These are phyloP conservation scores for Wickerhamiella azyma DNA, from an alignment of 805 yeast species.

Conservation along the genomic window DNA sequence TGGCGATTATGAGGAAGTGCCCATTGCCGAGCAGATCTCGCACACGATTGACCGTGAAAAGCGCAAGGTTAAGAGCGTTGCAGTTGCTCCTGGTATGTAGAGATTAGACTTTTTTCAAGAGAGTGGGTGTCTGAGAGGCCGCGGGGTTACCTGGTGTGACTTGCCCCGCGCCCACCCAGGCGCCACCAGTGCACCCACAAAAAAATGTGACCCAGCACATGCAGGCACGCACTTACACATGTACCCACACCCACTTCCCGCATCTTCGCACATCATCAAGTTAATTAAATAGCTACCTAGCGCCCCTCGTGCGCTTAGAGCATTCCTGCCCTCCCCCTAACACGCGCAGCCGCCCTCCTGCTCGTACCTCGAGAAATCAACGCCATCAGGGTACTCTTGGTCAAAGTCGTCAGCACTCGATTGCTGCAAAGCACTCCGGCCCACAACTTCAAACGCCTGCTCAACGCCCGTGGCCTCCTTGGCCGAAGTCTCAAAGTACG, in stretches of 20 bases:
- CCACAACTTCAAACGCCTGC: slow-evolving; percentile 89
- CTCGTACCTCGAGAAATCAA: slow-evolving; percentile 75
- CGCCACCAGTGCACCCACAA: too few species aligned
- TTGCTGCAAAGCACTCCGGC: slow-evolving; percentile 89
- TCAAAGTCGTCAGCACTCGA: slow-evolving; percentile 82
- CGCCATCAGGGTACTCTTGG: slow-evolving; percentile 93
- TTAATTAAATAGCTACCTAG: background rate
- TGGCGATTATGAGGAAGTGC: slow-evolving; percentile 59
- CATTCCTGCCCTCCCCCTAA: slow-evolving; percentile 24
- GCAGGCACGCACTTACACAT: too few species aligned
- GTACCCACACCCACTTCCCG: too few species aligned
- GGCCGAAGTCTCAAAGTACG: slow-evolving; percentile 95
- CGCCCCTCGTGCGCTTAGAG: too few species aligned
- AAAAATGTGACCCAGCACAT: too few species aligned
- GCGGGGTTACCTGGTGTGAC: too few species aligned
- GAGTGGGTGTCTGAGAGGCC: too few species aligned
- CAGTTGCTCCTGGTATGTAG: slow-evolving; percentile 7
- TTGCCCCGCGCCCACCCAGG: too few species aligned
- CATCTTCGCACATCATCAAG: too few species aligned
- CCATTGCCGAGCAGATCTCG: slow-evolving; percentile 85
- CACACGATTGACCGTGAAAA: slow-evolving; percentile 35
- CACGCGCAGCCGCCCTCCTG: slow-evolving; percentile 71
- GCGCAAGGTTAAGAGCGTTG: slow-evolving; percentile 6
- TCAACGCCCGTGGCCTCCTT: slow-evolving; percentile 93
- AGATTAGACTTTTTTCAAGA: too few species aligned